Evolutionary conservation across 495 filamentous ascomycete species (phyloP).

Genomic region (Durotheca rogersii): DNA sequence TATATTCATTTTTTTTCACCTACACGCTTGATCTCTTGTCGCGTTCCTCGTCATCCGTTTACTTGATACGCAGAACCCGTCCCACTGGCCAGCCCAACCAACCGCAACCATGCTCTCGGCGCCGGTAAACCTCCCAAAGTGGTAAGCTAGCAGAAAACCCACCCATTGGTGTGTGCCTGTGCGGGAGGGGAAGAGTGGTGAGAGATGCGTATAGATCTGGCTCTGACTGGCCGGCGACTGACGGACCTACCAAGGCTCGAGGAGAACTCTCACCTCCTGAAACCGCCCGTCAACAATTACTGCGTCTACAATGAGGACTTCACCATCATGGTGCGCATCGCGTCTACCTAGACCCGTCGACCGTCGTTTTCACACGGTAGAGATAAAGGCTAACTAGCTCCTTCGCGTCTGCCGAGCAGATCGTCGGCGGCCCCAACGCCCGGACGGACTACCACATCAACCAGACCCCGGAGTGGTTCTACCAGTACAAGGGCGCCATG

Average conservation of each 20-base stretch:
- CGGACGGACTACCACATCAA: slow-evolving; percentile 99
- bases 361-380: too few relatives aligned
- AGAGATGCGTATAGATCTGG: background rate
- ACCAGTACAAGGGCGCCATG: slow-evolving; percentile 92
- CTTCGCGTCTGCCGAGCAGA: slow-evolving; percentile 47
- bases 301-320: slow-evolving; percentile 84
- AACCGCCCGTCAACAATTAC: slow-evolving; percentile 96
- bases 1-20: too few relatives aligned
- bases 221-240: slow-evolving; percentile 11
- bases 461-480: slow-evolving; percentile 94
- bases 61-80: background rate
- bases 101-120: slow-evolving; percentile 45
- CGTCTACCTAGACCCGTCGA: slow-evolving; percentile 8
- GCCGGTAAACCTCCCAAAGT: slow-evolving; percentile 81
- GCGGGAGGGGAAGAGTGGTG: background rate
- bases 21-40: too few relatives aligned
- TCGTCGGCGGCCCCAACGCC: slow-evolving; percentile 94
- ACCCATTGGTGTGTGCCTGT: background rate
- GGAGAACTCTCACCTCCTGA: slow-evolving; percentile 86
- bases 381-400: too few relatives aligned
- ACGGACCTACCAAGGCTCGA: slow-evolving; percentile 80
- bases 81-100: background rate
- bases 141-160: slow-evolving; percentile 51
- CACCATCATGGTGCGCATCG: slow-evolving; percentile 67
- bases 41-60: background rate